A percentile compares a stretch with the other conserved stretches of the same genome.
phyloP scores from a whole-genome alignment of 2,329 filamentous ascomycete genomes.

The Pestalotiopsis sp. region DNA sequence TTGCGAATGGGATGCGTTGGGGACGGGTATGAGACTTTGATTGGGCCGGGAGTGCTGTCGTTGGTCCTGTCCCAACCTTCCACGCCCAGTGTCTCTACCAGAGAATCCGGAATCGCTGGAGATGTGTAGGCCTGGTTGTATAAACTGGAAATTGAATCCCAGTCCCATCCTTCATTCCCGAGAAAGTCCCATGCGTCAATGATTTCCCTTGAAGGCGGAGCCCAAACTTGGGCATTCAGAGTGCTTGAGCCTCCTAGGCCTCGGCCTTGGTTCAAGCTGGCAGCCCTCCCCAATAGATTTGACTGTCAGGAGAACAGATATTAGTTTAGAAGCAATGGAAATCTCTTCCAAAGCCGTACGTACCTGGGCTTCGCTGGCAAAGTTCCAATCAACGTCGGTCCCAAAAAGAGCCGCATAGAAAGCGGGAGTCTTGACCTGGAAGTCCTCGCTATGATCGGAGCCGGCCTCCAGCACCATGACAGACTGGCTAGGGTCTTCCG shows the following conservation, averaged over 20 bases:
- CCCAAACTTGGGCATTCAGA: background rate
- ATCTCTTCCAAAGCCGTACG: background rate
- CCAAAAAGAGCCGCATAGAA: background rate
- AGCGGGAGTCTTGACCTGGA: background rate
- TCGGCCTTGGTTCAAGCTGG: background rate
- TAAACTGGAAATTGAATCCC: no score
- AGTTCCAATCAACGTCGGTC: background rate
- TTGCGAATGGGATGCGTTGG: no score
- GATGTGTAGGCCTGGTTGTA: no score
- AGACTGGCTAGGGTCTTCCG: constrained; percentile 8
- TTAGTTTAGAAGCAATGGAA: background rate
- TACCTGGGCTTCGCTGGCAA: background rate
- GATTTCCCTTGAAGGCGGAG: background rate
- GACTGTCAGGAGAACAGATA: background rate
- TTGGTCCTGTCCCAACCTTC: no score
- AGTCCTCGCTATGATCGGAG: background rate
- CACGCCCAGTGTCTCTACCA: no score
- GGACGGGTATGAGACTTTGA: no score
- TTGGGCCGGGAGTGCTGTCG: no score
- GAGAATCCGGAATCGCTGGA: no score
- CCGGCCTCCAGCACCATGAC: background rate
- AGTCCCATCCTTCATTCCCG: no score
- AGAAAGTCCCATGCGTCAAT: background rate
- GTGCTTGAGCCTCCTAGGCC: background rate
- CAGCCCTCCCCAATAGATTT: background rate